Conservation (phyloP, 805 yeast species). For the Schizosaccharomyces lindneri region DNA sequence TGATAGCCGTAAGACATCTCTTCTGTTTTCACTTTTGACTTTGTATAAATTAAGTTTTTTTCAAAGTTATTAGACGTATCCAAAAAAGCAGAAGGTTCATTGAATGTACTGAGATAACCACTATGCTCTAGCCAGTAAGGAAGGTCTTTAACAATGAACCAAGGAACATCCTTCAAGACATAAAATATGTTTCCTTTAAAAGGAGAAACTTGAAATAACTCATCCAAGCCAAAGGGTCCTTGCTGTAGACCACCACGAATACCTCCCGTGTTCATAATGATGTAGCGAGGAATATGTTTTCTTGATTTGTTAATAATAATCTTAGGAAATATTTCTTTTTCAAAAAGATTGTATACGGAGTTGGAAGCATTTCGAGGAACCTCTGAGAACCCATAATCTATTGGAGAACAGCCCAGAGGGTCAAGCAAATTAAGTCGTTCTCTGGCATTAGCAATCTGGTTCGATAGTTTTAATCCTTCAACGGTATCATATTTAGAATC, state of each 20-base stretch:
- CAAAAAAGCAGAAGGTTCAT: background rate
- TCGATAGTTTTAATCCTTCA: background rate
- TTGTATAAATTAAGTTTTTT: too few relatives aligned
- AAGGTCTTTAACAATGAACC: background rate
- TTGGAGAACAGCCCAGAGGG: background rate
- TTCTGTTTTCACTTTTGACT: too few relatives aligned
- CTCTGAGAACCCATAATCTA: background rate
- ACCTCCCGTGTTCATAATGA: background rate
- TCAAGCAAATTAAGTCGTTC: background rate
- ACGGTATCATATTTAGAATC: background rate
- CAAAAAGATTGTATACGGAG: background rate
- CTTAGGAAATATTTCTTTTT: background rate
- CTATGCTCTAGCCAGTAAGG: background rate
- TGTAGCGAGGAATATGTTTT: background rate
- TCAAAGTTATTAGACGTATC: background rate
- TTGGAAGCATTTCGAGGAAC: background rate
- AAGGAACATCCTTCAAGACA: background rate
- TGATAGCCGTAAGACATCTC: constrained; percentile 30
- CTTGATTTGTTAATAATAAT: background rate
- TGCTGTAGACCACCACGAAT: background rate
- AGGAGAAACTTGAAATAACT: background rate
- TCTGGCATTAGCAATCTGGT: background rate
- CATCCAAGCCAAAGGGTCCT: background rate
- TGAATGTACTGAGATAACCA: background rate
- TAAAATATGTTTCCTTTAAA: background rate